A percentile compares a stretch with the other conserved stretches of the same genome.
Evolutionary conservation across 768 basidiomycete genomes (phyloP).

Genomic region (Leccinum pellstonianum): DNA sequence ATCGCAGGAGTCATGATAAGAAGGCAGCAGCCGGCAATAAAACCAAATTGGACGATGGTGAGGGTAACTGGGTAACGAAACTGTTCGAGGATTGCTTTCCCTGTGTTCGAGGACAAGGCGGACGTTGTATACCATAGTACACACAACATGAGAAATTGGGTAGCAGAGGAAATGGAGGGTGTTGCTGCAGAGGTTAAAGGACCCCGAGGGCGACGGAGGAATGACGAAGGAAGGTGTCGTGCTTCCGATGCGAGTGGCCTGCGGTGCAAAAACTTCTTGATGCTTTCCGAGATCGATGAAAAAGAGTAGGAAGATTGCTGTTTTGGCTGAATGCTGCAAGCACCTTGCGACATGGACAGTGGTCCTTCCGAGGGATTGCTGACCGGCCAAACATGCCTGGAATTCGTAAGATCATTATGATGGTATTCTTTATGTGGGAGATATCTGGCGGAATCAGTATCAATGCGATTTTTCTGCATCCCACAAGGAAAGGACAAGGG

Average conservation of each 20-base stretch:
- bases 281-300: constrained; percentile 10
- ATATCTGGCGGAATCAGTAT: constrained; percentile 16
- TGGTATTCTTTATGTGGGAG: constrained; percentile 18
- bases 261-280: constrained; percentile 22
- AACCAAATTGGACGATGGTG: constrained; percentile 96
- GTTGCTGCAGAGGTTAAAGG: constrained; percentile 16
- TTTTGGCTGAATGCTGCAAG: constrained; percentile 7
- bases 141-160: constrained; percentile 77
- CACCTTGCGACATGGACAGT: constrained; percentile 7
- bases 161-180: constrained; percentile 28
- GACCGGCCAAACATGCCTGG: constrained; percentile 26
- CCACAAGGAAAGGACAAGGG: constrained; percentile 6
- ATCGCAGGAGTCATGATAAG: constrained; percentile 77
- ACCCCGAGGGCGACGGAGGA: constrained; percentile 24
- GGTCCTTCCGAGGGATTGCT: constrained; percentile 17
- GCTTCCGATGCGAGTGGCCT: constrained; percentile 12
- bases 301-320: constrained; percentile 9
- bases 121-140: constrained; percentile 91
- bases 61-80: constrained; percentile 96
- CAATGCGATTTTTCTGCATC: constrained; percentile 23
- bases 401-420: constrained; percentile 14
- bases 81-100: constrained; percentile 89
- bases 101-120: constrained; percentile 93
- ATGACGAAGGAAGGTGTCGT: constrained; percentile 23
- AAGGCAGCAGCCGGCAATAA: constrained; percentile 84